Base-by-base conservation (phyloP, 2,329 filamentous ascomycete genomes). In the Boeremia lycopersici region DNA sequence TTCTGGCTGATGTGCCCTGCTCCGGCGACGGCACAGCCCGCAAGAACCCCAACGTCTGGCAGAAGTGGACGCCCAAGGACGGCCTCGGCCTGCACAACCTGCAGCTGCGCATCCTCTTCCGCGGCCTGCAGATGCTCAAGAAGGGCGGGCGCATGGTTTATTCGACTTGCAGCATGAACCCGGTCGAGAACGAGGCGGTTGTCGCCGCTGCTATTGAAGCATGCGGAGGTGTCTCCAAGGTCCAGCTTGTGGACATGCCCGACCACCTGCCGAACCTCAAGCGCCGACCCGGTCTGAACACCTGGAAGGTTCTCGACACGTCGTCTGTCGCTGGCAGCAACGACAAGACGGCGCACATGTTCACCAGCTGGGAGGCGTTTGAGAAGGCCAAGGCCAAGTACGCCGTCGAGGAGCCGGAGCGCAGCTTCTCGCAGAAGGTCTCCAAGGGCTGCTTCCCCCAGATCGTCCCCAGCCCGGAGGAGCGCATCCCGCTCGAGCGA, bases 111-210 rank as follows among this genome's bases (percentile, higher is more conserved):
- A 99, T 99, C 64, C 81, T 99, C 43, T 90, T 96, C 52, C 88
- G 95, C 58, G 91, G 95, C 29, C 82, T 99, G 46, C 93, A 98
- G 78, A 91, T 99, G 87, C 85, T 99, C 63, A 98, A 97, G 81
- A 89, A 91, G 51, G 93, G 95, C 35, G 95, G 95, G 46, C 86
- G 93, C 60, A 90, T 98, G 26, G 93, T 99, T 47, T 99, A 98
- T 79, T 98, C 93, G 3, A 99, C 95, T 17, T 99, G 95, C 82
- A 97, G 92, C 76, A 91, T 99, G 90, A 99, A 99, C 77, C 95
- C 95, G 0, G 86, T 98, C 26, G 95, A 99, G 80, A 96, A 99
- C 70, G 95, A 99, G 77, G 89, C 95, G 6, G 92, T 98, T 13
- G 81, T 99, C 56, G 87, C 90, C 1, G 88, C 89, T 25, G 95